Evolutionary conservation across 1,139 yeast species (phyloP), one percentile per base, ranked within the genome.

Genomic region (Meyerozyma guilliermondii): DNA sequence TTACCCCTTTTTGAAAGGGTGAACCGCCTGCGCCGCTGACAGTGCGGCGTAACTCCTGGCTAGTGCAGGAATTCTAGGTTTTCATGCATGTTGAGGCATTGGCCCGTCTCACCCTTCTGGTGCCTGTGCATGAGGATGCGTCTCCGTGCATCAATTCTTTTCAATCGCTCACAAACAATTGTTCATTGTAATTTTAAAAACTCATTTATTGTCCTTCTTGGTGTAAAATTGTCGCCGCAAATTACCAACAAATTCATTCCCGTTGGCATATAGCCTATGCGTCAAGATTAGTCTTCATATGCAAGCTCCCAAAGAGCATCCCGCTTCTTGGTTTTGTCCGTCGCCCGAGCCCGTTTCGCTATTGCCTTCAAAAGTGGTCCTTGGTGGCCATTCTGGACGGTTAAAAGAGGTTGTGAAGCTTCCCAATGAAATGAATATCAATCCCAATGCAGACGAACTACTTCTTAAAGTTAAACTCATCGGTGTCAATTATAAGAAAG

Each of bases 401-500:
- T 43, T 68, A 14, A 50, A 59, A 20, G 68, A 67, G 43, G 43
- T 56, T 7, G 62, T 68, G 10, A 65, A 62, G 45, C 53, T 65
- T 18, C 65, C 64, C 17, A 51, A 54, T 38, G 69, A 65, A 39
- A 55, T 59, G 30, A 53, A 52, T 10, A 39, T 47, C 14, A 33
- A 45, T 22, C 43, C 50, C 20, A 38, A 46, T 23, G 50, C 48
- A 31, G 54, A 60, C 34, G 68, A 62, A 41, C 50, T 61, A 8
- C 44, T 62, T n/a, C 48, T 66, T 22, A 61, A 59, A 39, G 54
- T 67, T n/a, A 65, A 64, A 42, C 48, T 66, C 44, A 53, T 64
- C 1, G 71, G 67, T 2, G 45, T 67, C 23, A 59, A 62, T 41
- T 63, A 51, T 44, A 49, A 50, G 24, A 49, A 49, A 9, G 68